phyloP scores from a whole-genome alignment of 306 rosid species.

The Pterocarpus macrocarpus region DNA sequence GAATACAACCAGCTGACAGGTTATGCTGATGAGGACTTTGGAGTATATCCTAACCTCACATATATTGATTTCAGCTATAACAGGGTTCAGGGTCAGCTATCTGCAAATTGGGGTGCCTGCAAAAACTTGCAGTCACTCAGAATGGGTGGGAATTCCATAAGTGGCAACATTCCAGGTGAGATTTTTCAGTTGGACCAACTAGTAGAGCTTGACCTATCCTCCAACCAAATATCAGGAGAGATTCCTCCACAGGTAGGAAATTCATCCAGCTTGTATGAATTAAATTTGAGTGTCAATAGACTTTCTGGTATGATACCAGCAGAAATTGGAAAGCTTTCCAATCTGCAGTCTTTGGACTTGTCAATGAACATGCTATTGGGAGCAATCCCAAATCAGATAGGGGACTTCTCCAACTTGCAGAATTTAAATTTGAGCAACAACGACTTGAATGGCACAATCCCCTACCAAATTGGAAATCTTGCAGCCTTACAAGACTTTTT shows the following conservation, averaged over 20 bases:
- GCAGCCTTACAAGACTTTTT: slow-evolving; percentile 50
- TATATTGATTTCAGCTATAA: slow-evolving; percentile 68
- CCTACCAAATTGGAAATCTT: slow-evolving; percentile 59
- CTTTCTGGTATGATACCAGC: slow-evolving; percentile 58
- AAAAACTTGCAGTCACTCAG: slow-evolving; percentile 47
- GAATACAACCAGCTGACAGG: slow-evolving; percentile 59
- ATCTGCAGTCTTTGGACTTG: slow-evolving; percentile 54
- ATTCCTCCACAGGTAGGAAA: slow-evolving; percentile 57
- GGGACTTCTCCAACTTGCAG: slow-evolving; percentile 48
- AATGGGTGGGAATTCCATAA: slow-evolving; percentile 54
- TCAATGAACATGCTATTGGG: slow-evolving; percentile 60
- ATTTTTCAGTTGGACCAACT: slow-evolving; percentile 48
- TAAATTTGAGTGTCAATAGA: slow-evolving; percentile 48
- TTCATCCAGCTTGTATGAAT: slow-evolving; percentile 35
- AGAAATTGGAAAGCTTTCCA: slow-evolving; percentile 53
- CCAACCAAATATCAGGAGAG: slow-evolving; percentile 59
- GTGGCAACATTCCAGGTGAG: slow-evolving; percentile 60
- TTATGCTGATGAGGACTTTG: slow-evolving; percentile 56
- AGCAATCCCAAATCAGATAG: slow-evolving; percentile 57
- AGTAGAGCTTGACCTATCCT: slow-evolving; percentile 53
- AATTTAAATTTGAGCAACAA: slow-evolving; percentile 57
- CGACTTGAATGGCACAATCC: slow-evolving; percentile 58
- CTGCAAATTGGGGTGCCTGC: slow-evolving; percentile 64
- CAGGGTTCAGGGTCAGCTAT: slow-evolving; percentile 50
- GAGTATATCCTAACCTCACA: slow-evolving; percentile 66